Evolutionary conservation across 495 filamentous ascomycete species (phyloP).

Genomic region (Talaromyces ruber): DNA sequence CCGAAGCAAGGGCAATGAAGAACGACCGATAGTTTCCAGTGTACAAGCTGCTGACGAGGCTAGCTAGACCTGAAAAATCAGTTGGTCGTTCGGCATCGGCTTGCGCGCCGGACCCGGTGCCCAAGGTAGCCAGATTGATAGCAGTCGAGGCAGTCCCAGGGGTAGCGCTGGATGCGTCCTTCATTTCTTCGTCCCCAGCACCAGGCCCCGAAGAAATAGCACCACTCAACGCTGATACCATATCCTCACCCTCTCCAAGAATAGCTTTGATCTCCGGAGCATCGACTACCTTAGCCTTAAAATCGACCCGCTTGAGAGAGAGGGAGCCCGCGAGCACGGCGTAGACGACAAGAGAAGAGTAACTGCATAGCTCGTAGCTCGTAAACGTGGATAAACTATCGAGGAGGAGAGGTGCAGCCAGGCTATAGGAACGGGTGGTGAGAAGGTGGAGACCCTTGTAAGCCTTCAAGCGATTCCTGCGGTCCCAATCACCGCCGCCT

Average conservation of each 20-base stretch:
- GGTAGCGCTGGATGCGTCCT: constrained; percentile 50
- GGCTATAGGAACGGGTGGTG: constrained; percentile 79
- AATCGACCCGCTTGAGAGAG: constrained; percentile 91
- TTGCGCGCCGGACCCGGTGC: constrained; percentile 55
- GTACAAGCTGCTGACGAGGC: constrained; percentile 85
- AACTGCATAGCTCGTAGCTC: constrained; percentile 93
- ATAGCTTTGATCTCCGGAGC: constrained; percentile 97
- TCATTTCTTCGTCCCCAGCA: constrained; percentile 71
- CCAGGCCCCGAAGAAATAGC: constrained; percentile 70
- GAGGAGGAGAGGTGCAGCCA: constrained; percentile 86
- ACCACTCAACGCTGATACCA: constrained; percentile 66
- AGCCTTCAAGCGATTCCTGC: constrained; percentile 93
- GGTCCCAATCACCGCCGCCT: constrained; percentile 95
- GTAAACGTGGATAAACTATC: constrained; percentile 98
- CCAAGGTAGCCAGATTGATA: constrained; percentile 78
- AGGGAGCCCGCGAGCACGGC: constrained; percentile 90
- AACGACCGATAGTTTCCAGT: constrained; percentile 86
- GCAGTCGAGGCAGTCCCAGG: constrained; percentile 51
- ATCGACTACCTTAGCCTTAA: constrained; percentile 97
- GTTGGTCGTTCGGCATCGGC: constrained; percentile 66
- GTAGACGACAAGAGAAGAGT: constrained; percentile 90
- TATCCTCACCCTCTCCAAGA: constrained; percentile 80
- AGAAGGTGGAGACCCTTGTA: constrained; percentile 94
- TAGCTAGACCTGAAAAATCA: constrained; percentile 75
- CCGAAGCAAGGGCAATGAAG: constrained; percentile 81